phyloP scores from a whole-genome alignment of 2,329 filamentous ascomycete species.

The Apiospora hydei region DNA sequence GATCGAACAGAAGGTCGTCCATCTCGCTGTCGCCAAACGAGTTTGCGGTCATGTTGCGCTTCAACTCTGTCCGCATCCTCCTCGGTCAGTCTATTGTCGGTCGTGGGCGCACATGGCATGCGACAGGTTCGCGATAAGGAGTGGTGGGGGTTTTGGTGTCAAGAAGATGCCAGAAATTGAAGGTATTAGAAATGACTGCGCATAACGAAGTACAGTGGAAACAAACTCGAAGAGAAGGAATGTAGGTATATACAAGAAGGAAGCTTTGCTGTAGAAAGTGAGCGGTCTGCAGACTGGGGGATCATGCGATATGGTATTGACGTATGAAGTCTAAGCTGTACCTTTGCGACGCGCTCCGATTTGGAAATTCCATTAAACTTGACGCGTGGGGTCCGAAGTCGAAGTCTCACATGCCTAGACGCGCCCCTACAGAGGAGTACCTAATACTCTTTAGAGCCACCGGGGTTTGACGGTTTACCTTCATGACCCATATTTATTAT shows the following conservation, averaged over 20 bases:
- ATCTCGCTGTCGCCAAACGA: not conserved
- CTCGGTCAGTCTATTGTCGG: not conserved
- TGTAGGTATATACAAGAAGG: not conserved
- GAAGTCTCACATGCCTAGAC: not conserved
- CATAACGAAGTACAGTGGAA: not conserved
- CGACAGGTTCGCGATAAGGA: not conserved
- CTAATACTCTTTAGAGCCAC: not conserved
- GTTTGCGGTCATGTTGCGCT: not conserved
- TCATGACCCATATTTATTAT: not conserved
- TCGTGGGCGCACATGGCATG: not conserved
- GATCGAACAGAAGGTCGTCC: not conserved
- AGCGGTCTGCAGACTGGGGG: not conserved
- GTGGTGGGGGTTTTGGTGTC: not conserved
- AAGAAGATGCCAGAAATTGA: not conserved
- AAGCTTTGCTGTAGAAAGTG: not conserved
- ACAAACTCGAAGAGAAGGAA: not conserved
- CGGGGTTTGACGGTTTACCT: not conserved
- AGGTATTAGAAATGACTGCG: not conserved
- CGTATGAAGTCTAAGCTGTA: conserved; percentile 7
- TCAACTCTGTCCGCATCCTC: not conserved
- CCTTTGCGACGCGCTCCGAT: conserved; percentile 7
- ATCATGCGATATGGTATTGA: conserved; percentile 18
- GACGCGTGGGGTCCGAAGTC: conserved; percentile 9
- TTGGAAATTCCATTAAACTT: conserved; percentile 17
- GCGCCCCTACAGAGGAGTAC: not conserved